Evolutionary conservation across 345 rosid genomes (phyloP), one percentile per base, ranked within the genome.

Genomic region (Microcos paniculata): DNA sequence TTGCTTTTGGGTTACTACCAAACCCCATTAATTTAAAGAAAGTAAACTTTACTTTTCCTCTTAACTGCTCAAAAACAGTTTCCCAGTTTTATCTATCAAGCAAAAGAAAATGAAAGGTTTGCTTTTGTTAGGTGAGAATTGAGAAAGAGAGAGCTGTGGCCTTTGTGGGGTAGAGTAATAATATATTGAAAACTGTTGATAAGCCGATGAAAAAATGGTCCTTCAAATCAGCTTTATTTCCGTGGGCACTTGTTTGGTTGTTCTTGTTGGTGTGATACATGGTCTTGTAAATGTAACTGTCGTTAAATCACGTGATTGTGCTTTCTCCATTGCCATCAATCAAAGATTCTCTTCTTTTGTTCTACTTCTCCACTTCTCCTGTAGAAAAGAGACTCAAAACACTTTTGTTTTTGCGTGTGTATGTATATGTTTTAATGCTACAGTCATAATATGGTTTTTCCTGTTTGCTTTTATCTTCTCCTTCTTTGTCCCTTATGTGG

Each of bases 281-380:
- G 13, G 18, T 24, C 15, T 55, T 62, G 49, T n/a, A 74, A 76
- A 74, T 72, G 81, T 52, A 79, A 86, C 82, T 76, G 83, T 68
- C 75, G 52, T 68, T 48, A 31, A 48, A 67, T 83, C 89, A 88
- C 86, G 87, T 84, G 86, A 85, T 70, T 42, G 42, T 83, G 85
- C 82, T 73, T 71, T 76, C 72, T 71, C 69, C 52, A 33, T 77
- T 74, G 71, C 78, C 73, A 57, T 61, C 78, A 30, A 70, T 68
- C 38, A 28, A 28, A 51, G 58, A 57, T 76, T 82, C 72, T 81
- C 65, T 63, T 35, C 4, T 33, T 52, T 57, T 52, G 57, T 76
- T 67, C 43, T 28, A 35, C 24, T 49, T 19, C 63, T 61, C 45
- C 48, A 7, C 40, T 76, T 56, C 33, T 71, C 42, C 69, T 51